These are phyloP conservation scores for Aspergillus fumigatiaffinis DNA, from an alignment of 2,329 filamentous ascomycete genomes.

Conservation along the genomic window DNA sequence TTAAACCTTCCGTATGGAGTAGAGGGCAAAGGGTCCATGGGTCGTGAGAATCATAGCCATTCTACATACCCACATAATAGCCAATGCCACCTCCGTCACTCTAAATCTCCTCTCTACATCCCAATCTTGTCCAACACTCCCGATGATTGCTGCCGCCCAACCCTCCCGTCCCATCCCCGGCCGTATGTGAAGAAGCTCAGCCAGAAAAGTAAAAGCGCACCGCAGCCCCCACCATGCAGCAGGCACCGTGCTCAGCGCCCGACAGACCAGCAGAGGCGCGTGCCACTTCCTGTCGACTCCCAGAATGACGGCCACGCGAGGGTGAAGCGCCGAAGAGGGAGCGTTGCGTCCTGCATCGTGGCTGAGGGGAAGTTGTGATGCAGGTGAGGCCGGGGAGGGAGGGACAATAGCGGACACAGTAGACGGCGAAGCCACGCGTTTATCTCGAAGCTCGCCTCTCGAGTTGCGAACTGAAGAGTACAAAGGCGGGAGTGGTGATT, in stretches of 20 bases:
- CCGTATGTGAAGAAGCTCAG: constrained; percentile 55
- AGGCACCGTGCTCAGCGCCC: constrained; percentile 67
- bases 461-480: constrained; percentile 9
- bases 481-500: constrained; percentile 4
- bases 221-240: constrained; percentile 69
- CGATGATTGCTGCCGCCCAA: constrained; percentile 37
- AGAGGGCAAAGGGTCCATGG: neutral
- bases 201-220: constrained; percentile 64
- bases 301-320: constrained; percentile 72
- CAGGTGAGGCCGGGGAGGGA: constrained; percentile 27
- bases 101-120: constrained; percentile 48
- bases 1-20: neutral
- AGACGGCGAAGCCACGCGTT: constrained; percentile 30
- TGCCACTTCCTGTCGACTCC: constrained; percentile 71
- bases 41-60: constrained; percentile 21
- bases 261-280: constrained; percentile 66
- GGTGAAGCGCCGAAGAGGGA: constrained; percentile 54
- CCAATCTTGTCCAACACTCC: constrained; percentile 38
- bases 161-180: constrained; percentile 41
- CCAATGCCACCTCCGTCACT: constrained; percentile 66
- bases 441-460: constrained; percentile 18
- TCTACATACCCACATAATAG: constrained; percentile 66
- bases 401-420: constrained; percentile 22
- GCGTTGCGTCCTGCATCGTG: constrained; percentile 27
- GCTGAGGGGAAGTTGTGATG: constrained; percentile 24